Conservation (phyloP, 177 flowering plant species). For the Vitis hybrid region DNA sequence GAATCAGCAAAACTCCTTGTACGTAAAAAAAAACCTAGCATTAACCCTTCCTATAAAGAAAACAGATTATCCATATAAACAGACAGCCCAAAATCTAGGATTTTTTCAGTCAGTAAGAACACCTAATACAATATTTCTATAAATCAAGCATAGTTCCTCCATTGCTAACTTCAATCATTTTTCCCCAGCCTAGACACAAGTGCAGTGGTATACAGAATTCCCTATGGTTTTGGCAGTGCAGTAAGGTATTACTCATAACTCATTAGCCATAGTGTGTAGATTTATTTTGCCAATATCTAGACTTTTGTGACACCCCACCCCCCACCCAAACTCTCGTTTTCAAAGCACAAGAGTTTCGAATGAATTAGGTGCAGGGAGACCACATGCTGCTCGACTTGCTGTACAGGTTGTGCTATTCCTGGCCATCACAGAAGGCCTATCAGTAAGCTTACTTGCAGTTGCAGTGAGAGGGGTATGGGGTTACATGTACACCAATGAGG, state of each 20-base stretch:
- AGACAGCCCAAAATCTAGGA: too few species aligned
- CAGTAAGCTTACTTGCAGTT: conserved; percentile 8
- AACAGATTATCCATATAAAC: not conserved
- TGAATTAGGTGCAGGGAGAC: conserved; percentile 36
- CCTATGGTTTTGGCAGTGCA: conserved; percentile 9
- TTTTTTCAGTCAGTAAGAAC: too few species aligned
- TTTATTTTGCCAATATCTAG: too few species aligned
- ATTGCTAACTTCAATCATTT: too few species aligned
- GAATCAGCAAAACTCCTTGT: too few species aligned
- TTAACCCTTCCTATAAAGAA: not conserved
- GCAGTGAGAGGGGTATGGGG: conserved; percentile 27
- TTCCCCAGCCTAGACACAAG: too few species aligned
- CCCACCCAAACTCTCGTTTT: not conserved
- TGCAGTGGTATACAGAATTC: not conserved
- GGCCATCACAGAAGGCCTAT: conserved; percentile 19
- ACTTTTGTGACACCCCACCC: not conserved
- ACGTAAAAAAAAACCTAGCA: not conserved
- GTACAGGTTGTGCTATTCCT: conserved; percentile 21
- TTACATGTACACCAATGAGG: conserved; percentile 26
- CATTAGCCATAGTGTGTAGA: too few species aligned
- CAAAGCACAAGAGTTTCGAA: conserved; percentile 41
- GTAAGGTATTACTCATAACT: conserved; percentile 4
- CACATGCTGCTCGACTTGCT: conserved; percentile 26
- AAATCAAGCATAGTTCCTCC: too few species aligned
- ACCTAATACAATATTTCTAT: too few species aligned